Base-by-base conservation (phyloP, 768 basidiomycete genomes). In the Trametes gibbosa region DNA sequence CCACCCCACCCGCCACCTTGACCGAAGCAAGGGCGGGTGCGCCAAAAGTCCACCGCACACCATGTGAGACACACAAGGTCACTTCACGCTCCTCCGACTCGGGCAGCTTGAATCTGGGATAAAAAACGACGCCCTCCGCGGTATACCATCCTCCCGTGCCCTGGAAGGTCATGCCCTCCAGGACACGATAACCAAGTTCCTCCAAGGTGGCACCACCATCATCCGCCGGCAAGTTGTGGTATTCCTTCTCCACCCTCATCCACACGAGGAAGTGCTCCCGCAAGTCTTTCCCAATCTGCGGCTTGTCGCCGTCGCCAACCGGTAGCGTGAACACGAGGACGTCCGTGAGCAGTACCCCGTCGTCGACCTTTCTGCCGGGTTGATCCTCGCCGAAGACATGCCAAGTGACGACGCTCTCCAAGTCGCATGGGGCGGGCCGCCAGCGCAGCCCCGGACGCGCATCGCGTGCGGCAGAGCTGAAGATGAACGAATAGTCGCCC, bases 401-500 rank as follows among this genome's bases (percentile, higher is more conserved):
- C 59, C 59, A 54, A 2, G 52, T 41, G 21, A 60, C 10, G 10
- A 60, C 17, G 4, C 39, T 42, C 21, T 27, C 40, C 19, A 55
- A 39, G 10, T 48, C 32, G 32, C 47, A 49, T 3, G 59, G 59
- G n/a, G 50, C 9, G 1, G 63, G 63, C 19, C 59, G 45, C 63
- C 63, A 64, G 14, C 50, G 49, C 17, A 46, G 17, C 1, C 63
- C 58, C 2, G 58, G 58, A 0, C 63, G 50, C 24, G 32, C 2
- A 34, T 64, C 63, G 24, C 63, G 54, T 14, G 54, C 45, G 5
- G 46, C 46, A 5, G 59, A 23, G 52, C 56, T 51, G 47, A 66
- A 64, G 39, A 66, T 59, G 59, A 65, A 66, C 8, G 66, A 67
- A 40, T 65, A 63, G 56, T 68, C 55, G n/a, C 63, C 60, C 47